Evolutionary conservation across 192 early-diverging fungal genomes (phyloP), one percentile per base, ranked within the genome.

Genomic region (Mortierella alpina): DNA sequence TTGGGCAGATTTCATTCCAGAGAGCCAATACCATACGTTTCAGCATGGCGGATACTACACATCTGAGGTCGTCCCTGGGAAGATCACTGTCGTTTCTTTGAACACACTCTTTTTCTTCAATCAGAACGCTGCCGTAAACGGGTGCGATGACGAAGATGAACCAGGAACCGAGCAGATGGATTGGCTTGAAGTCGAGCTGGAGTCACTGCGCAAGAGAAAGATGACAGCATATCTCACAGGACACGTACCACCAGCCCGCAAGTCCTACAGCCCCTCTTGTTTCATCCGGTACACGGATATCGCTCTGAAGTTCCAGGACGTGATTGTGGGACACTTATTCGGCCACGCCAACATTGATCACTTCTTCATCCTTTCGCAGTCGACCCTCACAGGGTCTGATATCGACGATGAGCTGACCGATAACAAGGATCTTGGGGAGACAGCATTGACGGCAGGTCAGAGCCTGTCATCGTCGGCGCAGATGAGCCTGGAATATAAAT

Each of bases 261-360:
- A 84, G 20, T 75, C 84, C 5, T 90, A 86, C 66, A 77, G 72
- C 4, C 48, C 40, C 23, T 70, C 73, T 7, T 90, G 89, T 17
- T 81, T 76, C 60, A 70, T 60, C 17, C 66, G 63, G 12, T 90
- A 90, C 60, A 79, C 75, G 4, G 65, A 55, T 51, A 68, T 88
- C 42, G 68, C 87, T 23, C 53, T 82, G 39, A 69, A 73, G 50
- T 88, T 74, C 66, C 68, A 81, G 44, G 88, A 89, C 52, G 72
- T 90, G 8, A 88, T 91, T 56, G 63, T 83, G 9, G 92, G 91
- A 17, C 92, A 95, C 83, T 71, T 91, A 55, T 95, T 86, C 64
- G 93, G 93, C 7, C 93, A 95, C 68, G 86, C 87, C 72, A 95
- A 95, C 65, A 88, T 91, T 70, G 92, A 95, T 64, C 85, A 88